These are phyloP conservation scores for Bacterosira constricta DNA, from an alignment of 108 stramenopile species.

Conservation along the genomic window DNA sequence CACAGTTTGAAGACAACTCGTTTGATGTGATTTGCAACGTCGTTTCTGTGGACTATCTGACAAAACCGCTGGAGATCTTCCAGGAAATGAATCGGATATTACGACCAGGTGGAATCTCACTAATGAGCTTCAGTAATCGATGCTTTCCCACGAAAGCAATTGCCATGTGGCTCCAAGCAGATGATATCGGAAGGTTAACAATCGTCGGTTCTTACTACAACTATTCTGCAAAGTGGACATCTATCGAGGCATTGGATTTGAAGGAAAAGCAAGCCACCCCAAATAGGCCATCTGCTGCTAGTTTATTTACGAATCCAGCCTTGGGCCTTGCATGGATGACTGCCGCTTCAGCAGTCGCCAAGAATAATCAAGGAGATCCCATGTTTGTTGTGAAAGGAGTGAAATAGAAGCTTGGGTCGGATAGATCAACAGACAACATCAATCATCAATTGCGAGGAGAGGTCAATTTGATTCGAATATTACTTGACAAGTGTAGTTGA, in stretches of 20 bases:
- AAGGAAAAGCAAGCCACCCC: conserved; percentile 50
- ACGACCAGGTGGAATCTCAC: conserved; percentile 64
- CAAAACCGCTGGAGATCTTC: conserved; percentile 69
- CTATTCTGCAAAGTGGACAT: conserved; percentile 60
- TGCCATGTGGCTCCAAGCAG: conserved; percentile 80
- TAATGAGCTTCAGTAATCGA: conserved; percentile 75
- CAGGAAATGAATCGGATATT: conserved; percentile 74
- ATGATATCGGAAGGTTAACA: conserved; percentile 71
- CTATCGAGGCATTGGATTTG: conserved; percentile 71
- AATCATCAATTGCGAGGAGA: no score
- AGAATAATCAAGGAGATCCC: conserved; percentile 64
- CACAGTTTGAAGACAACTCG: conserved; percentile 61
- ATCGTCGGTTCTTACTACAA: conserved; percentile 77
- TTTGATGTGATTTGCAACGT: conserved; percentile 77
- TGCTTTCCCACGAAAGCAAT: conserved; percentile 85
- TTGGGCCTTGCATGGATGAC: conserved; percentile 67
- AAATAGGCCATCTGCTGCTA: conserved; percentile 47
- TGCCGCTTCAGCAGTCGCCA: conserved; percentile 59
- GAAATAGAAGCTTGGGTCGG: conserved; percentile 25
- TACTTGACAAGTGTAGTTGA: no score
- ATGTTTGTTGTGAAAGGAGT: conserved; percentile 78
- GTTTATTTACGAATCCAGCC: conserved; percentile 60
- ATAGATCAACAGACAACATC: no score
- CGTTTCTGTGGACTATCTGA: conserved; percentile 79
- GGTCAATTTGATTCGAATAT: no score